Evolutionary conservation across 1,284 basidiomycete genomes (phyloP), one percentile per base, ranked within the genome.

Genomic region (Blastosporella zonata): DNA sequence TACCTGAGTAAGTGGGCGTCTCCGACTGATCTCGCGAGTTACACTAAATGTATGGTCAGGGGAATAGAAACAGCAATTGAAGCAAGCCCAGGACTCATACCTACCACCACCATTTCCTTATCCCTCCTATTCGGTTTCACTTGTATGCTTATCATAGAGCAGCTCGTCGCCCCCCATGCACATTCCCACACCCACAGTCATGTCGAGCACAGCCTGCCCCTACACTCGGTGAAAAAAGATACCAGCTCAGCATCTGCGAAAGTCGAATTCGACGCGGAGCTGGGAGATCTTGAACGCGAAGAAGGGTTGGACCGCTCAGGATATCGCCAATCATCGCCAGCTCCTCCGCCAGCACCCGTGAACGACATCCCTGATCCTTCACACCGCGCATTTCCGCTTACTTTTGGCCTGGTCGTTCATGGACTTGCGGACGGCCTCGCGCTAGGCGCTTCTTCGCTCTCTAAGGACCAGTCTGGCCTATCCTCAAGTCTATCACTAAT

Each of bases 351-450:
- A 44, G 42, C 39, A 38, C 52, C 47, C 33, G 34, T 43, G 18
- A 39, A 47, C 9, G 53, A 52, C 10, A 21, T 20, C 21, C 29
- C 15, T 5, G 55, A 43, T 40, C 47, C 39, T 17, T 28, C 50
- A 2, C 38, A 35, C 12, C 55, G 67, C 58, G 81, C 79, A 10
- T 77, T 88, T 52, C 81, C 90, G 37, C 75, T 94, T 31, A 92
- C 92, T 0, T 66, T 96, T 4, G 94, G 93, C 0, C 71, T 97
- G 37, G 77, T 91, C 29, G 79, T 93, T 31, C 94, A 97, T 62
- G 90, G 86, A 2, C 73, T 93, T 25, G 89, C 93, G 0, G 94
- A 97, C 66, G 94, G 94, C 1, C 82, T 96, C 49, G 92, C 92
- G 1, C 70, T 97, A 39, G 94, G 93, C 22, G 88, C 92, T 2